These are phyloP conservation scores for Oryza meyeriana DNA, from an alignment of 176 grass and related monocot species.

Conservation along the genomic window DNA sequence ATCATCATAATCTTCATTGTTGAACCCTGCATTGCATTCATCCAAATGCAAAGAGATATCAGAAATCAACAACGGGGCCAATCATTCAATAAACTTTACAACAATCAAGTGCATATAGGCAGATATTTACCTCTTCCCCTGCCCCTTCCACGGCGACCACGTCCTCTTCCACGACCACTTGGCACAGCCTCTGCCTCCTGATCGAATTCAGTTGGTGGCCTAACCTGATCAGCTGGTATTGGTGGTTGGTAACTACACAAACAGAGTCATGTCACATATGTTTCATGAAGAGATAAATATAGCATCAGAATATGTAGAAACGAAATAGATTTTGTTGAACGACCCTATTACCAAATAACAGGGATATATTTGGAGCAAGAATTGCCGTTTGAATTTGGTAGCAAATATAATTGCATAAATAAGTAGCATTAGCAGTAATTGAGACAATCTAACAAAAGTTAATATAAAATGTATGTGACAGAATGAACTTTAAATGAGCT, in stretches of 20 bases:
- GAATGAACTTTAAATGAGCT: neutral
- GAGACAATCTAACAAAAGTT: neutral
- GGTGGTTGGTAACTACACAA: conserved; percentile 65
- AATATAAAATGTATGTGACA: neutral
- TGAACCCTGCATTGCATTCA: conserved; percentile 37
- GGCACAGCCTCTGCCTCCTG: conserved; percentile 50
- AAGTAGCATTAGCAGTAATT: neutral
- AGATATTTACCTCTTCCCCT: conserved; percentile 58
- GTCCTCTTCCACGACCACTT: conserved; percentile 53
- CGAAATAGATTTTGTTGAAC: neutral
- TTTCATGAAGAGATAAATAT: neutral
- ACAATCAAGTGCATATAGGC: neutral
- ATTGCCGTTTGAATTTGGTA: neutral
- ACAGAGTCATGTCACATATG: neutral
- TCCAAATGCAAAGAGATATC: conserved; percentile 10
- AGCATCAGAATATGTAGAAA: neutral
- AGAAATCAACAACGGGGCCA: conserved; percentile 3
- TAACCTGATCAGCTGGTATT: conserved; percentile 69
- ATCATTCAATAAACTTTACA: neutral
- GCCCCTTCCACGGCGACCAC: conserved; percentile 46
- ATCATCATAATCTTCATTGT: conserved; percentile 41
- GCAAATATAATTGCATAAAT: neutral
- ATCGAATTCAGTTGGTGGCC: conserved; percentile 48
- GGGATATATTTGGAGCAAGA: neutral
- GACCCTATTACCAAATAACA: neutral